phyloP scores from a whole-genome alignment of 768 basidiomycete genomes.

The Mycena amicta region DNA sequence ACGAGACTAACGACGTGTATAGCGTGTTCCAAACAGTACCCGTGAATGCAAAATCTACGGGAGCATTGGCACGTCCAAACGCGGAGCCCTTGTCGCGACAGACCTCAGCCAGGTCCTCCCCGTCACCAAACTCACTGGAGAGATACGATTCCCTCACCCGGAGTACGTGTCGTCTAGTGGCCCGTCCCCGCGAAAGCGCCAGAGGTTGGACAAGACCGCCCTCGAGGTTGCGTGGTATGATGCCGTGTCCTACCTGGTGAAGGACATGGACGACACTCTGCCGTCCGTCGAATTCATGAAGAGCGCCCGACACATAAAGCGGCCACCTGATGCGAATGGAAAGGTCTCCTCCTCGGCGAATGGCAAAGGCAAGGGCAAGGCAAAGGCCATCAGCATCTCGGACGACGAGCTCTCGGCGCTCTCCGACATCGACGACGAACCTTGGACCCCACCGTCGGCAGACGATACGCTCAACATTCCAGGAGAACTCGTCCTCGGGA shows the following conservation, averaged over 20 bases:
- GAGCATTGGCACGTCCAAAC: background rate
- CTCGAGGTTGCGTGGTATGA: slow-evolving; percentile 46
- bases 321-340: slow-evolving; percentile 19
- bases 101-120: slow-evolving; percentile 46
- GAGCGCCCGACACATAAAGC: slow-evolving; percentile 14
- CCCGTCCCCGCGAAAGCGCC: slow-evolving; percentile 50
- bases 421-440: slow-evolving; percentile 17
- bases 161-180: slow-evolving; percentile 26
- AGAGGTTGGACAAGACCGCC: slow-evolving; percentile 36
- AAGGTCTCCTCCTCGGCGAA: slow-evolving; percentile 5
- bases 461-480: slow-evolving; percentile 60
- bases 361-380: slow-evolving; percentile 32
- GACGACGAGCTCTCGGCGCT: slow-evolving; percentile 15
- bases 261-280: slow-evolving; percentile 50
- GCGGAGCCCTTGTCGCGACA: slow-evolving; percentile 20
- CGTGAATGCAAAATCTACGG: slow-evolving; percentile 33
- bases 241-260: slow-evolving; percentile 49
- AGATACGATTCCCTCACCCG: slow-evolving; percentile 39
- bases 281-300: slow-evolving; percentile 40
- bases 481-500: slow-evolving; percentile 67
- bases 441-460: slow-evolving; percentile 44
- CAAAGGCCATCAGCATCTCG: slow-evolving; percentile 12
- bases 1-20: slow-evolving; percentile 6
- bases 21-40: slow-evolving; percentile 19
- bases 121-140: slow-evolving; percentile 32